Percentiles rank a stretch among this genome's conserved stretches.
These are phyloP conservation scores for Neobulgaria alba DNA, from an alignment of 2,329 filamentous ascomycete species.

Conservation along the genomic window DNA sequence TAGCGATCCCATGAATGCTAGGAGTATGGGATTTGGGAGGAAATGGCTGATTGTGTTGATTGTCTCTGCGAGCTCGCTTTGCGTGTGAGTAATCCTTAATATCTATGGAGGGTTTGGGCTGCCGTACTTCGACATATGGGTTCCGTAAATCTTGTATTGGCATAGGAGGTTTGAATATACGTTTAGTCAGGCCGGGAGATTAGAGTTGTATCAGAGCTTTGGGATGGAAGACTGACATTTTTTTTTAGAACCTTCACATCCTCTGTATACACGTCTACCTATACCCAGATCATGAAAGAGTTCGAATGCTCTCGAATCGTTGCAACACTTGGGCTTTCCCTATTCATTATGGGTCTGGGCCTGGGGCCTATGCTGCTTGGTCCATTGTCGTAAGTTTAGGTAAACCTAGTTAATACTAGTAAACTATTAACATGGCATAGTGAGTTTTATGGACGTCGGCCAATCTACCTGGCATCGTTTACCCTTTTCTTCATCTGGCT, in stretches of 20 bases:
- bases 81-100: slow-evolving; percentile 64
- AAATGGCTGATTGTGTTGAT: slow-evolving; percentile 78
- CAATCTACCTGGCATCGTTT: slow-evolving; percentile 72
- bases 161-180: too few species aligned
- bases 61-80: slow-evolving; percentile 64
- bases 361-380: slow-evolving; percentile 47
- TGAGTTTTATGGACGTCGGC: slow-evolving; percentile 72
- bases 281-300: slow-evolving; percentile 64
- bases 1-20: slow-evolving; percentile 64
- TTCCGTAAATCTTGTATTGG: too few species aligned
- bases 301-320: slow-evolving; percentile 64
- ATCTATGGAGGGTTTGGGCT: too few species aligned
- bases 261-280: slow-evolving; percentile 84
- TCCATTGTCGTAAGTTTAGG: slow-evolving; percentile 39
- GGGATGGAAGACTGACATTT: not conserved
- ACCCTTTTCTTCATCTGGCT: slow-evolving; percentile 69
- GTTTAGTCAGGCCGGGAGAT: too few species aligned
- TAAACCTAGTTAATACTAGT: not conserved
- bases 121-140: too few species aligned
- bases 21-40: slow-evolving; percentile 53
- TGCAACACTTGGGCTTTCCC: slow-evolving; percentile 70
- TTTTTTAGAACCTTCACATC: slow-evolving; percentile 65
- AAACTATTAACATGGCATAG: slow-evolving; percentile 9
- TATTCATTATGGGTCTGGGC: slow-evolving; percentile 71
- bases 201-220: too few species aligned